Base-by-base conservation (phyloP, 495 filamentous ascomycete genomes). In the Hyaloscypha finlandica region DNA sequence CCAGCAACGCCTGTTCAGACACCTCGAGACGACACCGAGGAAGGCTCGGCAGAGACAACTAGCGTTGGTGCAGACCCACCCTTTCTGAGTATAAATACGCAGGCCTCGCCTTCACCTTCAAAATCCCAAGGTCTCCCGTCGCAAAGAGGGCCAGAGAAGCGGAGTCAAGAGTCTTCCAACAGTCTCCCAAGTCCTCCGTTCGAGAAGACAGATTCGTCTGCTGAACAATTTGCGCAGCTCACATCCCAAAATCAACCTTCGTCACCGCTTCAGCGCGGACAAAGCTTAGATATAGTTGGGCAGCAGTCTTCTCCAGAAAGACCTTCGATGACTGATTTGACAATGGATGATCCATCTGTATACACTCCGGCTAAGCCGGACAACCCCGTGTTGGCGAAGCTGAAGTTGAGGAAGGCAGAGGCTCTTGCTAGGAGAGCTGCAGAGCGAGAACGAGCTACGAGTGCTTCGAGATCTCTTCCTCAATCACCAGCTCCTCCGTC, bases 131-230 rank as follows among this genome's bases (percentile, higher is more conserved):
- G 8, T 48, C 42, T 48, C 14, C 42, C 9, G 4, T 19, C 42
- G 9, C 42, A 48, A 48, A 48, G 9, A 4, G 16, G 4, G 16
- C 16, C 16, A 48, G 11, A 48, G 9, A 6, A 48, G 9, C 42
- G 25, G 30, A 59, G 59, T 30, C 59, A 48, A 61, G 58, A 32
- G 19, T 39, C 45, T 19, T 65, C 63, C 45, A 65, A 52, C 33
- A 54, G 58, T 52, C 63, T 65, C n/a, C 63, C 63, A 8, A 65
- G 63, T 33, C 63, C 63, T 16, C 63, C 63, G 12, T 59, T 59
- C 3, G 63, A 65, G 30, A 32, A 37, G 32, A 29, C 22, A 6
- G 12, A 59, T 6, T 48, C 35, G 1, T 59, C 33, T 33, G 42
- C 29, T 19, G 55, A 65, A 32, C 53, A 57, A 58, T 32, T 59